phyloP scores from a whole-genome alignment of 495 filamentous ascomycete genomes.

The Tuber calosporum region DNA sequence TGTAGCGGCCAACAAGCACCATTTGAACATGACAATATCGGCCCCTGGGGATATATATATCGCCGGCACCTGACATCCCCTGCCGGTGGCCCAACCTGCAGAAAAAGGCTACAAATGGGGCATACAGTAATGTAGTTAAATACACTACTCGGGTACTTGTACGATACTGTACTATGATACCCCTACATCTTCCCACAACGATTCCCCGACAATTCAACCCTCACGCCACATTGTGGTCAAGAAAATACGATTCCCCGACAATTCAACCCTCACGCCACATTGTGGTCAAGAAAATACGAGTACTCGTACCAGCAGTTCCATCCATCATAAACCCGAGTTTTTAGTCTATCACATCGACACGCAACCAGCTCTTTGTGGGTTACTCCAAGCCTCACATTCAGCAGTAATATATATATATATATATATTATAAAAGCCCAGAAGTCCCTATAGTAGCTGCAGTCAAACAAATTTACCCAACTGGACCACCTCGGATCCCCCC shows the following conservation, averaged over 20 bases:
- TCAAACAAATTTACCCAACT: conserved; percentile 1
- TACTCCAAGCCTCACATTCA: background rate
- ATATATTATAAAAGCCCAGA: background rate
- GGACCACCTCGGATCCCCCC: background rate
- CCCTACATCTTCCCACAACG: no score
- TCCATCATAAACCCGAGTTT: background rate
- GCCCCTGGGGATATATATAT: background rate
- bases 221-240: background rate
- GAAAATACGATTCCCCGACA: background rate
- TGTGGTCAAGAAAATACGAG: background rate
- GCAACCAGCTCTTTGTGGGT: background rate
- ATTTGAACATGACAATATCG: background rate
- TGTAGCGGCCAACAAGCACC: background rate
- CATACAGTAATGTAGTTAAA: background rate
- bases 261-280: background rate
- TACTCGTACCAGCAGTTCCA: background rate
- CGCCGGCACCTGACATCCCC: background rate
- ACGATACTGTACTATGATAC: no score
- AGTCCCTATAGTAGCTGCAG: background rate
- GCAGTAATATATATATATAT: background rate
- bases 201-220: background rate
- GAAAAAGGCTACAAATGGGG: background rate
- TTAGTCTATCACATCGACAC: background rate
- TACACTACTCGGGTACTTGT: background rate
- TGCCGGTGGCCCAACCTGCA: background rate